Evolutionary conservation across 1,284 basidiomycete species (phyloP).

Genomic region (Irpex sp.): DNA sequence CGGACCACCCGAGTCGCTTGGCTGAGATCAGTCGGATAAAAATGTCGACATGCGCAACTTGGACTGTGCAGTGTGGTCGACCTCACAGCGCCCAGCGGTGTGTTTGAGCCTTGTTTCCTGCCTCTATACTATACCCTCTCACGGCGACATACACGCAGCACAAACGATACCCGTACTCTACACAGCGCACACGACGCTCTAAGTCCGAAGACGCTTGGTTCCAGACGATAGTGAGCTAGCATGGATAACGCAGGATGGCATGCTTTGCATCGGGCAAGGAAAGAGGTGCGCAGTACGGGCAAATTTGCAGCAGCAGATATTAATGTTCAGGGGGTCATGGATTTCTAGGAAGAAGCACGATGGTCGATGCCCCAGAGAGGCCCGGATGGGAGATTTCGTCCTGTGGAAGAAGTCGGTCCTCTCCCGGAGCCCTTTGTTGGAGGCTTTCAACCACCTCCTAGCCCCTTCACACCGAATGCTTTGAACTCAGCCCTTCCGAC

Average conservation of each 20-base stretch:
- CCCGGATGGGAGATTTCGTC: conserved; percentile 45
- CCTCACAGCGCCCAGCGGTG: not conserved
- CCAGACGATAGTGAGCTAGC: not conserved
- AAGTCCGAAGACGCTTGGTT: not conserved
- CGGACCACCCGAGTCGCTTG: not conserved
- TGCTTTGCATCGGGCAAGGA: conserved; percentile 36
- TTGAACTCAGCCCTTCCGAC: conserved; percentile 24
- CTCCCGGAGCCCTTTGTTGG: conserved; percentile 55
- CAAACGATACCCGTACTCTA: not conserved
- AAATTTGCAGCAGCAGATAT: conserved; percentile 1
- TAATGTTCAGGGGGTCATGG: not conserved
- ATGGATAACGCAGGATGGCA: conserved; percentile 74
- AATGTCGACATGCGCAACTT: not conserved
- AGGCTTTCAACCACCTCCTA: conserved; percentile 33
- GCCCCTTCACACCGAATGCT: conserved; percentile 14
- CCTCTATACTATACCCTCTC: not conserved
- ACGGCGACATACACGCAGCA: not conserved
- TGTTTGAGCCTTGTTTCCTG: not conserved
- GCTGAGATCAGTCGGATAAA: not conserved
- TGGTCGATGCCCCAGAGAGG: conserved; percentile 37
- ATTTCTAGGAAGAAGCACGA: conserved; percentile 40
- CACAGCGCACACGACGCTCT: not conserved
- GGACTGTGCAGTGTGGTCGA: not conserved
- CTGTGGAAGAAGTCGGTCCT: conserved; percentile 46
- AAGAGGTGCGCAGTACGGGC: conserved; percentile 16